Evolutionary conservation across 345 rosid species (phyloP), one percentile per base, ranked within the genome.

Genomic region (Pistacia atlantica): DNA sequence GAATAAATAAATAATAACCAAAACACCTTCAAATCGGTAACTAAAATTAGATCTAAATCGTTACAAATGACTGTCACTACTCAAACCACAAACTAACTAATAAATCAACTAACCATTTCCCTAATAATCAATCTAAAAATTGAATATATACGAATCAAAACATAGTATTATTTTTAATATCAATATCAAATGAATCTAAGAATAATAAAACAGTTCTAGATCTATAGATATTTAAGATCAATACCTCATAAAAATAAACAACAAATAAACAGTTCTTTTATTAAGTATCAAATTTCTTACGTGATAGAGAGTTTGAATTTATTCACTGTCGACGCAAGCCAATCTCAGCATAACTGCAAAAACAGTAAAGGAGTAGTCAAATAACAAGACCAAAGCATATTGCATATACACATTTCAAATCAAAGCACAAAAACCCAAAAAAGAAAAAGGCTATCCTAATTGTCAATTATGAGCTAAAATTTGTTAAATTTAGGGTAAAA

Each of bases 341-440:
- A 74, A 75, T 16, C 17, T 38, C 63, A 63, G 66, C 22, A 49
- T 28, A 56, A 73, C 72, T 75, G 72, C 58, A 66, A 82, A 75
- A 49, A 25, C 13, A 31, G n/a, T 37, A 49, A 11, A 55, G 55
- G 37, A 35, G 25, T 20, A 49, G 52, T 51, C 48, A 54, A 65
- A 6, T 75, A 42, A 13, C 35, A 22, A 22, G 25, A 22, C 25
- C 25, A 22, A 22, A 22, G 25, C 25, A 22, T 22, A 22, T 22
- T 22, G 25, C 25, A 51, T 8, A 52, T 33, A 8, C 31, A 48
- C 45, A 10, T 20, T 56, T 58, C 59, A 46, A 73, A 62, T 62
- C 67, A 42, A n/a, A 62, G 48, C 54, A 45, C n/a, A 42, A 4
- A 65, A 65, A 16, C 11, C 22, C 71, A 22, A 22, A 22, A 3